Conservation (phyloP, 768 basidiomycete genomes). For the Pholiota conissans region DNA sequence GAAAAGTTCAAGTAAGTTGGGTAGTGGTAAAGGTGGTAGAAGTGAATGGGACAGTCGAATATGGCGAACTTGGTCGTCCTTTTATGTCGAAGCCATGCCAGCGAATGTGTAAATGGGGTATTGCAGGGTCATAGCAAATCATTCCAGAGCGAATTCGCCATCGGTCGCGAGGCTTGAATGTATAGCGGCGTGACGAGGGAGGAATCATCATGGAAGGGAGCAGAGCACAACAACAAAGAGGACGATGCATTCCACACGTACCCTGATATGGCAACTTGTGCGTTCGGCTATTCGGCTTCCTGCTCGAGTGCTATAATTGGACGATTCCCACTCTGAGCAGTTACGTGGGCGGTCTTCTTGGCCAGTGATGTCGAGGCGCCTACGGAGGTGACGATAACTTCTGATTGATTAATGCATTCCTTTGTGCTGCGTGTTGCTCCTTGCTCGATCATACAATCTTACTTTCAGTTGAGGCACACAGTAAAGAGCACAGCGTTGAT, state of each 20-base stretch:
- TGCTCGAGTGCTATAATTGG: neutral
- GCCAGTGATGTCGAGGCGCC: too few species aligned
- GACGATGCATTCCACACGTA: neutral
- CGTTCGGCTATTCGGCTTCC: neutral
- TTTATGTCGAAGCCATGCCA: neutral
- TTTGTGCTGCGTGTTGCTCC: too few species aligned
- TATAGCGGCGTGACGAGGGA: too few species aligned
- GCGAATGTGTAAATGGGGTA: neutral
- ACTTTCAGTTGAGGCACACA: too few species aligned
- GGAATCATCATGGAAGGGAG: neutral
- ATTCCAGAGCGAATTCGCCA: too few species aligned
- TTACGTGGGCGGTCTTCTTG: neutral
- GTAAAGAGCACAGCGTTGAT: too few species aligned
- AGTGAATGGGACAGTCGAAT: neutral
- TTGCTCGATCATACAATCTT: too few species aligned
- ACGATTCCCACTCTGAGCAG: neutral
- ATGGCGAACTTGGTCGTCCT: neutral
- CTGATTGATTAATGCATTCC: neutral
- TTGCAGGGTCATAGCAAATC: neutral
- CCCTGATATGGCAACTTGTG: neutral
- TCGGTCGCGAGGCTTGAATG: neutral
- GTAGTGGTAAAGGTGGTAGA: neutral
- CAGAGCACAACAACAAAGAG: neutral
- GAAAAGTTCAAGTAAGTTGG: neutral
- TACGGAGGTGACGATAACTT: too few species aligned